phyloP scores from a whole-genome alignment of 2,329 filamentous ascomycete genomes.

The Ceratocystis cubensis region DNA sequence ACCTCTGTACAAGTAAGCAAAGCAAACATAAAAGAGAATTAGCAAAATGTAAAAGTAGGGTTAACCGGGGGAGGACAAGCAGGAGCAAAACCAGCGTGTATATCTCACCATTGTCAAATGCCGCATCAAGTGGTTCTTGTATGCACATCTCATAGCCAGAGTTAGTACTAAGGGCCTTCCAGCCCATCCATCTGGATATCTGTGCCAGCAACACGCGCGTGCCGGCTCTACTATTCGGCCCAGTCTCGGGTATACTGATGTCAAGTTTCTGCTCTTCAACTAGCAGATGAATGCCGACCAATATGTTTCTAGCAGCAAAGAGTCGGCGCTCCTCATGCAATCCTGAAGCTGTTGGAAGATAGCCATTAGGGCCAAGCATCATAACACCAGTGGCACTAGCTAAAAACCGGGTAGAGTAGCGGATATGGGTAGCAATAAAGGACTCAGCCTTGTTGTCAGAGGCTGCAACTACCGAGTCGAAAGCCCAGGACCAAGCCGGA shows the following conservation, averaged over 20 bases:
- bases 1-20: constrained; percentile 25
- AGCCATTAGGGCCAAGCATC: constrained; percentile 43
- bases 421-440: constrained; percentile 42
- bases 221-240: constrained; percentile 35
- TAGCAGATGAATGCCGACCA: constrained; percentile 72
- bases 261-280: constrained; percentile 81
- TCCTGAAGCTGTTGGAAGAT: constrained; percentile 49
- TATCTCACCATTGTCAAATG: constrained; percentile 31
- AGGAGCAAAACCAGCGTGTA: neutral
- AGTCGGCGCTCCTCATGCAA: constrained; percentile 44
- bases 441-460: constrained; percentile 24
- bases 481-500: constrained; percentile 58
- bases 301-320: constrained; percentile 51
- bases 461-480: constrained; percentile 38
- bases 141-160: constrained; percentile 39
- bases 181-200: constrained; percentile 69
- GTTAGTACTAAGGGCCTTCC: constrained; percentile 38
- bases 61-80: neutral
- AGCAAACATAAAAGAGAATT: neutral
- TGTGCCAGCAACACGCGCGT: constrained; percentile 69
- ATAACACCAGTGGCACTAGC: constrained; percentile 44
- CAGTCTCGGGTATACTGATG: constrained; percentile 37
- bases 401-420: constrained; percentile 53
- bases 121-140: constrained; percentile 35
- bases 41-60: neutral